Percentiles rank a stretch among this genome's conserved stretches.
Conservation (phyloP, 192 early-diverging fungal genomes). For the Entomortierella parvispora region DNA sequence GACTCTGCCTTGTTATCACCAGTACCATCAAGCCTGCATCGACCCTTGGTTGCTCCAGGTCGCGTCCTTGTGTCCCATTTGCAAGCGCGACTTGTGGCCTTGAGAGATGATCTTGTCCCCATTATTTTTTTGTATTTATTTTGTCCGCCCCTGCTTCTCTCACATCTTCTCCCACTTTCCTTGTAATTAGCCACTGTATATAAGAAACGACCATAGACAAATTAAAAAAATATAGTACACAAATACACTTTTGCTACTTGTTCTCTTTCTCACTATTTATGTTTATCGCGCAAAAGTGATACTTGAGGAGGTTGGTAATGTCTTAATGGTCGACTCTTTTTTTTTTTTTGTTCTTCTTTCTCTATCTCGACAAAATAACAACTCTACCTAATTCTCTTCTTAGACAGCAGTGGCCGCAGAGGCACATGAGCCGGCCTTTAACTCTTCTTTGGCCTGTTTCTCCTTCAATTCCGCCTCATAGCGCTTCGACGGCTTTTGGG, state of each 20-base stretch:
- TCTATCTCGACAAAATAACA: too few species aligned
- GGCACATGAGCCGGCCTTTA: not conserved
- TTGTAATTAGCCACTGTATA: too few species aligned
- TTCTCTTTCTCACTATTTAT: too few species aligned
- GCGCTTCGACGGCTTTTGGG: not conserved
- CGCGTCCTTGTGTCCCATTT: slow-evolving; percentile 65
- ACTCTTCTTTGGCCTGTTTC: not conserved
- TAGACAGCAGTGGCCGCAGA: too few species aligned
- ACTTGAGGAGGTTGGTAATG: not conserved
- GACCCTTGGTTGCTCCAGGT: slow-evolving; percentile 63
- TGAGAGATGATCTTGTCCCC: not conserved
- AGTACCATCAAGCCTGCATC: slow-evolving; percentile 64
- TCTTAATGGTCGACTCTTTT: not conserved
- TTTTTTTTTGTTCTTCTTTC: not conserved
- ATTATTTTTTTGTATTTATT: too few species aligned
- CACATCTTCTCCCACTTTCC: not conserved
- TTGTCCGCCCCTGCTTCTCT: not conserved
- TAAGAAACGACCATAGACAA: too few species aligned
- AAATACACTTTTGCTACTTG: not conserved
- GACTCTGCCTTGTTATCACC: slow-evolving; percentile 61
- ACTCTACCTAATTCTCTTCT: too few species aligned
- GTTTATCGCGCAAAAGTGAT: too few species aligned
- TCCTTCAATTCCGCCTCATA: too few species aligned
- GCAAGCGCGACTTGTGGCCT: slow-evolving; percentile 55
- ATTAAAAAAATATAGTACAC: too few species aligned